phyloP scores from a whole-genome alignment of 2,329 filamentous ascomycete species.

The Aspergillus sp. region DNA sequence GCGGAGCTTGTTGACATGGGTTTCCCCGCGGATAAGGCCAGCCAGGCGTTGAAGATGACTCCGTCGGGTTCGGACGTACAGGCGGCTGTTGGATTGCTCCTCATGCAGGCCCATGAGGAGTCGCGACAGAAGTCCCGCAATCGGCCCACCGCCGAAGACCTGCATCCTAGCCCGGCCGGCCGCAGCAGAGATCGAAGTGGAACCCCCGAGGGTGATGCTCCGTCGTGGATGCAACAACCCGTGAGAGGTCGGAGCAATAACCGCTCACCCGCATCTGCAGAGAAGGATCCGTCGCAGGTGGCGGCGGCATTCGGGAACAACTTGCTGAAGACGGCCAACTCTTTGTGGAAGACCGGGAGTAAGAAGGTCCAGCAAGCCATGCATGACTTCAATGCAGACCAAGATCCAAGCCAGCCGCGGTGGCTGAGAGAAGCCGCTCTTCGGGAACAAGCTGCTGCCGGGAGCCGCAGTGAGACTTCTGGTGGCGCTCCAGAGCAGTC shows the following conservation, averaged over 20 bases:
- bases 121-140: conserved; percentile 66
- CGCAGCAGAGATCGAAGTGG: conserved; percentile 23
- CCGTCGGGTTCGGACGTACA: conserved; percentile 79
- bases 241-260: conserved; percentile 27
- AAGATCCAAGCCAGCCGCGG: conserved; percentile 78
- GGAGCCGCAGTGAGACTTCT: conserved; percentile 21
- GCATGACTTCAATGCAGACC: conserved; percentile 74
- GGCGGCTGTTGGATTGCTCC: conserved; percentile 80
- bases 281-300: conserved; percentile 74
- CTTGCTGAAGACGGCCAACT: conserved; percentile 90
- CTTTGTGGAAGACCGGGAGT: conserved; percentile 89
- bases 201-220: conserved; percentile 36
- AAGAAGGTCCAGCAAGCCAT: conserved; percentile 93
- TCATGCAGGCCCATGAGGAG: conserved; percentile 87
- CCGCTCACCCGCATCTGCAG: conserved; percentile 47
- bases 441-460: conserved; percentile 26
- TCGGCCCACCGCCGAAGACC: conserved; percentile 21
- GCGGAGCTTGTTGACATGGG: conserved; percentile 94
- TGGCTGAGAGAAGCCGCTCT: conserved; percentile 80
- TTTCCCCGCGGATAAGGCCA: conserved; percentile 82
- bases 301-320: conserved; percentile 80
- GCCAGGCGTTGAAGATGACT: conserved; percentile 74
- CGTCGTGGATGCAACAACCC: conserved; percentile 64
- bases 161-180: conserved; percentile 17
- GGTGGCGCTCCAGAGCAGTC: conserved; percentile 17